Conservation (phyloP, 208 protist genomes). For the Acanthamoeba divionensis region DNA sequence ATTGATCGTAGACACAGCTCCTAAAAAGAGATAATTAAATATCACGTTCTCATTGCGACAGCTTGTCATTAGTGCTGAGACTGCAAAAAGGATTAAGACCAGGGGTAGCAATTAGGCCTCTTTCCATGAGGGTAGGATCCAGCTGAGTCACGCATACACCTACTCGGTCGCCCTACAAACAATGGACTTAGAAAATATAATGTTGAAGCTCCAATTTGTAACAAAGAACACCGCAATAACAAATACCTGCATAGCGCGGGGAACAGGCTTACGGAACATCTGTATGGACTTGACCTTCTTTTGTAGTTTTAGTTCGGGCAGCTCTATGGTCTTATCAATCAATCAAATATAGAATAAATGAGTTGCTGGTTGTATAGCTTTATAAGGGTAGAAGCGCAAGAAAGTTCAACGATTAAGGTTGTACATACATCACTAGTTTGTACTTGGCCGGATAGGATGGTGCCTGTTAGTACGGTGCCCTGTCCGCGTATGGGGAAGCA, state of each 20-base stretch:
- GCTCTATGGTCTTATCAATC: conserved; percentile 73
- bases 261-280: conserved; percentile 89
- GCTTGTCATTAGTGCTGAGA: no score
- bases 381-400: background rate
- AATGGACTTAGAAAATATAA: background rate
- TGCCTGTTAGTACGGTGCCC: conserved; percentile 95
- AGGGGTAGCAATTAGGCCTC: conserved; percentile 75
- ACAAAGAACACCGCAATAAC: no score
- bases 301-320: conserved; percentile 84
- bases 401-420: background rate
- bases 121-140: conserved; percentile 86
- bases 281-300: conserved; percentile 93
- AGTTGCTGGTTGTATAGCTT: background rate
- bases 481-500: conserved; percentile 96
- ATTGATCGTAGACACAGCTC: conserved; percentile 1
- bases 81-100: background rate
- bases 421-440: conserved; percentile 48
- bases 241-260: conserved; percentile 64
- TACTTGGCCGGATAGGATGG: conserved; percentile 85
- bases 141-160: conserved; percentile 92
- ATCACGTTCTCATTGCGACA: background rate
- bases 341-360: background rate
- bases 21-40: background rate
- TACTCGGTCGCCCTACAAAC: conserved; percentile 84
- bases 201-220: no score